phyloP scores from a whole-genome alignment of 2,329 filamentous ascomycete genomes.

The Domatiomyces globalis region DNA sequence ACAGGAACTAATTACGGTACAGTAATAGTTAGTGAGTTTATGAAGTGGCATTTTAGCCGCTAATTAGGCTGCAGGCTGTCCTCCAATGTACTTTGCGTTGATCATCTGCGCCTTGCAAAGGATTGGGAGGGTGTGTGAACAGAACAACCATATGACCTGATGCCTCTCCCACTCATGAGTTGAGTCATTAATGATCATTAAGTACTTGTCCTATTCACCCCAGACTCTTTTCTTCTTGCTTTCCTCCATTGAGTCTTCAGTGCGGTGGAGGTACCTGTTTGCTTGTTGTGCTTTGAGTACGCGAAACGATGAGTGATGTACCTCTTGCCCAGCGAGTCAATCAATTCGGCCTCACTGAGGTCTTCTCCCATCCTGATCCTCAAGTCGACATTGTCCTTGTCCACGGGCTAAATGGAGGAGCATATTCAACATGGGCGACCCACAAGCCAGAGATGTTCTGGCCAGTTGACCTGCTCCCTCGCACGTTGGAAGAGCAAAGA shows the following conservation, averaged over 20 bases:
- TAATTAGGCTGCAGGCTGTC: background rate
- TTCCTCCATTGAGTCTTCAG: background rate
- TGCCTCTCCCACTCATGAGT: too few species aligned
- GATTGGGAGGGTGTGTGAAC: background rate
- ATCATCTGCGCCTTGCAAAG: background rate
- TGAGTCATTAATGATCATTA: background rate
- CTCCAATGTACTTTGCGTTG: background rate
- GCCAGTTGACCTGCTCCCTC: conserved; percentile 53
- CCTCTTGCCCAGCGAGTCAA: conserved; percentile 18
- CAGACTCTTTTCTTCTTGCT: background rate
- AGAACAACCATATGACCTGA: background rate
- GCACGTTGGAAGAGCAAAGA: conserved; percentile 40
- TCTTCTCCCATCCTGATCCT: conserved; percentile 27
- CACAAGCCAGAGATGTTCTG: conserved; percentile 47
- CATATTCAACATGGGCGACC: conserved; percentile 46
- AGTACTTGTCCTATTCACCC: background rate
- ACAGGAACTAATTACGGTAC: too few species aligned
- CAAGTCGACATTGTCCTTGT: conserved; percentile 49
- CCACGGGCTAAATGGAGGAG: conserved; percentile 55
- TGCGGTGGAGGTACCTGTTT: background rate
- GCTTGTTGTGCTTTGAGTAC: background rate
- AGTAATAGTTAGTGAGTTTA: too few species aligned
- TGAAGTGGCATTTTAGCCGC: too few species aligned
- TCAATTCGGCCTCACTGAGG: conserved; percentile 29
- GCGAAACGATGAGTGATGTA: background rate